These are phyloP conservation scores for Chytriomyces sp. DNA, from an alignment of 192 early-diverging fungal genomes.

Conservation along the genomic window DNA sequence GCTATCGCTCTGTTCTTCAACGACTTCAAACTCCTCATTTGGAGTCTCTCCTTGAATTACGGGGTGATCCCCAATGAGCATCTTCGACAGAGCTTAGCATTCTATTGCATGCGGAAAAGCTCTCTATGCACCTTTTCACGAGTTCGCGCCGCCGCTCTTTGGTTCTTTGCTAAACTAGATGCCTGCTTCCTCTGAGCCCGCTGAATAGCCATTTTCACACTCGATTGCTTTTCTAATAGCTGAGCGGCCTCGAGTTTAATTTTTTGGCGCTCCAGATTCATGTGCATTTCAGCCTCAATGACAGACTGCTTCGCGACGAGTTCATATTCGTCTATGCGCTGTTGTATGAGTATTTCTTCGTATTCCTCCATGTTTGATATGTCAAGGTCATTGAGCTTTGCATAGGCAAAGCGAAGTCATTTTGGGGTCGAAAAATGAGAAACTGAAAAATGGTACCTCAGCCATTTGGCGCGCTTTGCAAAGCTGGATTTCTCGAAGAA, in stretches of 20 bases:
- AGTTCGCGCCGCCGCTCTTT: constrained; percentile 1
- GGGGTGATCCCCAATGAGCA: constrained; percentile 25
- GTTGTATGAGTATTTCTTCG: constrained; percentile 4
- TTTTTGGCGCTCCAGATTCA: constrained; percentile 20
- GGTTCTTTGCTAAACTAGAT: neutral
- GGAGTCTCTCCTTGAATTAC: constrained; percentile 4
- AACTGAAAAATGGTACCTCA: constrained; percentile 4
- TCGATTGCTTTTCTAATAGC: constrained; percentile 19
- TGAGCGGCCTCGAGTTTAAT: neutral
- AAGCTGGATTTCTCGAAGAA: constrained; percentile 29
- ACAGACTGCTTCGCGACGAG: constrained; percentile 8
- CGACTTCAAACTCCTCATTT: constrained; percentile 1
- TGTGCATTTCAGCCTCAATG: constrained; percentile 1
- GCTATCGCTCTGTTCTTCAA: neutral
- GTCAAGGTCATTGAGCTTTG: constrained; percentile 27
- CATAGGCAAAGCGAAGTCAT: too few relatives aligned
- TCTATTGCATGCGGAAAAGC: neutral
- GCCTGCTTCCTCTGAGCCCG: constrained; percentile 27
- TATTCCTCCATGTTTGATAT: constrained; percentile 19
- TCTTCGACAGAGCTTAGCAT: neutral
- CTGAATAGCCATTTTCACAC: neutral
- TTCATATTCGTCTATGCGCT: constrained; percentile 23
- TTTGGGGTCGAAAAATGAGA: neutral
- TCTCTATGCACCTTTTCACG: constrained; percentile 17
- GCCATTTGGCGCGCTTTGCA: constrained; percentile 17